phyloP scores from a whole-genome alignment of 208 protist species.

The Acanthamoeba lenticulata region DNA sequence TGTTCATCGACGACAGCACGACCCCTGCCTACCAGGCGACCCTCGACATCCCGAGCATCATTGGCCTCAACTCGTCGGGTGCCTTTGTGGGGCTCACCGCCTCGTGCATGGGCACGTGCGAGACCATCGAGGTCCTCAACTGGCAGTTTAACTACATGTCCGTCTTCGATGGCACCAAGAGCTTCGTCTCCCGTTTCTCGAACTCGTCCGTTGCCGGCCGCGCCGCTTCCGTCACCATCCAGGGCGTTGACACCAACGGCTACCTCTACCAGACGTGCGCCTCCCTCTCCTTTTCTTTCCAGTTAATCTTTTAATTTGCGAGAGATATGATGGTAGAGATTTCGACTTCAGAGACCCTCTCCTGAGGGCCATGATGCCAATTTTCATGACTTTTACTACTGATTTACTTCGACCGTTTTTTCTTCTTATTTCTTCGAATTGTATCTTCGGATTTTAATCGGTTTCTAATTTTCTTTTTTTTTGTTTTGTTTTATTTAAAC shows the following conservation, averaged over 20 bases:
- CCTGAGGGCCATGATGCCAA: slow-evolving; percentile 5
- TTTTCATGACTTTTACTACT: not conserved
- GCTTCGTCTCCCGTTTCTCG: not conserved
- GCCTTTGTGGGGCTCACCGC: not conserved
- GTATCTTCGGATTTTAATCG: not conserved
- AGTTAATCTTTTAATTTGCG: not conserved
- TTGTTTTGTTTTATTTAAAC: not conserved
- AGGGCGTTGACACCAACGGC: not conserved
- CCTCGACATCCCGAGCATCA: not conserved
- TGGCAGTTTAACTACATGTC: slow-evolving; percentile 38
- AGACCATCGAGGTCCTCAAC: slow-evolving; percentile 14
- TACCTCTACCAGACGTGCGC: not conserved
- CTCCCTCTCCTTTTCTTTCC: not conserved
- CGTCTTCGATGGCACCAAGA: slow-evolving; percentile 23
- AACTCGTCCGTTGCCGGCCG: not conserved
- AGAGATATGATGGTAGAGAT: slow-evolving; percentile 22
- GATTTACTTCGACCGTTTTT: not conserved
- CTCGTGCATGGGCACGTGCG: not conserved
- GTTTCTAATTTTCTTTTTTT: not conserved
- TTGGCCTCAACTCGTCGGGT: not conserved
- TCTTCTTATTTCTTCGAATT: not conserved
- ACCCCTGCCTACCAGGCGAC: not conserved
- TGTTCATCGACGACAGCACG: not conserved
- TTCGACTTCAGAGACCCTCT: slow-evolving; percentile 32
- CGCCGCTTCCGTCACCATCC: not conserved